Conservation (phyloP, 257 asterid species). For the Handroanthus guayacan region DNA sequence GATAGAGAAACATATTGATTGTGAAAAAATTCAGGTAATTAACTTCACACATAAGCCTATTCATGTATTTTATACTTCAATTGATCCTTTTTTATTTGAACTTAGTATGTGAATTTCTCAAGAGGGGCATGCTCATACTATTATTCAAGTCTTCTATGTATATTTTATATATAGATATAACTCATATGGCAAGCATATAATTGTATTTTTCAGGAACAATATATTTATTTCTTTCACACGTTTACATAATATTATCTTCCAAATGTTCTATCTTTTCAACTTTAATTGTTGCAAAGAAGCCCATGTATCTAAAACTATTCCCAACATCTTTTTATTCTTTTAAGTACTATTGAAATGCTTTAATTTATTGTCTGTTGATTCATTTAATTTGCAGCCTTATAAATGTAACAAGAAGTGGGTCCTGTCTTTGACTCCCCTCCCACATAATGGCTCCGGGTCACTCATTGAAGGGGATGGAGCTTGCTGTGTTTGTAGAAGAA, state of each 20-base stretch:
- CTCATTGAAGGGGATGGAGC: conserved; percentile 51
- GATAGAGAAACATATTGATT: conserved; percentile 43
- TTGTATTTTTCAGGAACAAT: neutral
- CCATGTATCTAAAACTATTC: neutral
- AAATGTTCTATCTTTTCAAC: too few relatives aligned
- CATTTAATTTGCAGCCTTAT: conserved; percentile 37
- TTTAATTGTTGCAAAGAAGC: too few relatives aligned
- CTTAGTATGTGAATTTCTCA: neutral
- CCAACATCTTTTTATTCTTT: neutral
- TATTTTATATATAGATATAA: neutral
- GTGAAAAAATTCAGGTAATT: conserved; percentile 47
- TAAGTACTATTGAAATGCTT: neutral
- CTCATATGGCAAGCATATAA: neutral
- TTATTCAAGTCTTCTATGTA: too few relatives aligned
- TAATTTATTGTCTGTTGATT: neutral
- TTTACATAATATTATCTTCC: neutral
- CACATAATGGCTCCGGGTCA: conserved; percentile 53
- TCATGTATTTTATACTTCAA: neutral
- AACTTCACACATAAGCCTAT: neutral
- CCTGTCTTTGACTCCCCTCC: conserved; percentile 49
- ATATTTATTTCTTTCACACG: neutral
- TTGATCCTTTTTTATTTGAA: neutral
- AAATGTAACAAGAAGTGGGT: conserved; percentile 58
- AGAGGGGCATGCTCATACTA: neutral
- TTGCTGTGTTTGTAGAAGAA: conserved; percentile 47